Conservation (phyloP, 768 basidiomycete genomes). For the Pleurotus platypus region DNA sequence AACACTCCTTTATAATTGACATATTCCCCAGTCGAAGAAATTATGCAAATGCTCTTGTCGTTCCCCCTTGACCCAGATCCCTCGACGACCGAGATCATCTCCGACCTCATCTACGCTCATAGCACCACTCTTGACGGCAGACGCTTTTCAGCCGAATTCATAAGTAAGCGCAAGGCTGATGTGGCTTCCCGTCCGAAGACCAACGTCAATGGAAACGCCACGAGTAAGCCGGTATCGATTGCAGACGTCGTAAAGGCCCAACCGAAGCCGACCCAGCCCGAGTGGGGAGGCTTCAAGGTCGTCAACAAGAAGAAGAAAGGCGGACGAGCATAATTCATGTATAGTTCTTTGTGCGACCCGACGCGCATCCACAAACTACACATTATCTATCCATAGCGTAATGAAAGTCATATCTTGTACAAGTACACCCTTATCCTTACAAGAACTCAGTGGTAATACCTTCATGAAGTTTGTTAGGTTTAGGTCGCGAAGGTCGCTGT, state of each 20-base stretch:
- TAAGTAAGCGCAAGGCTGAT: conserved; percentile 83
- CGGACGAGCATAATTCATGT: conserved; percentile 40
- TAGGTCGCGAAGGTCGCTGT: no score
- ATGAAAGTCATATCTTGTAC: neutral
- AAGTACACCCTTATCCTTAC: neutral
- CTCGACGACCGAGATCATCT: conserved; percentile 86
- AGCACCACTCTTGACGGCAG: conserved; percentile 94
- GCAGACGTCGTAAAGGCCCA: conserved; percentile 90
- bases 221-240: conserved; percentile 63
- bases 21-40: conserved; percentile 79
- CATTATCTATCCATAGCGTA: neutral
- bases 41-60: conserved; percentile 90
- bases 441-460: neutral
- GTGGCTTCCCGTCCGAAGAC: conserved; percentile 52
- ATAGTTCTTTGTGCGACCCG: neutral
- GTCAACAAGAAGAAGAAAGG: conserved; percentile 96
- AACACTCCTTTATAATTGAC: neutral
- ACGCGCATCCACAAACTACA: neutral
- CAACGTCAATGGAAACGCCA: conserved; percentile 26
- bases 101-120: conserved; percentile 91
- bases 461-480: no score
- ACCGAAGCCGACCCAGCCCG: conserved; percentile 69
- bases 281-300: conserved; percentile 90
- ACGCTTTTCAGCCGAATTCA: conserved; percentile 91
- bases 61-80: conserved; percentile 90